Evolutionary conservation across 2,329 filamentous ascomycete species (phyloP).

Genomic region (Colletotrichum caudatum): DNA sequence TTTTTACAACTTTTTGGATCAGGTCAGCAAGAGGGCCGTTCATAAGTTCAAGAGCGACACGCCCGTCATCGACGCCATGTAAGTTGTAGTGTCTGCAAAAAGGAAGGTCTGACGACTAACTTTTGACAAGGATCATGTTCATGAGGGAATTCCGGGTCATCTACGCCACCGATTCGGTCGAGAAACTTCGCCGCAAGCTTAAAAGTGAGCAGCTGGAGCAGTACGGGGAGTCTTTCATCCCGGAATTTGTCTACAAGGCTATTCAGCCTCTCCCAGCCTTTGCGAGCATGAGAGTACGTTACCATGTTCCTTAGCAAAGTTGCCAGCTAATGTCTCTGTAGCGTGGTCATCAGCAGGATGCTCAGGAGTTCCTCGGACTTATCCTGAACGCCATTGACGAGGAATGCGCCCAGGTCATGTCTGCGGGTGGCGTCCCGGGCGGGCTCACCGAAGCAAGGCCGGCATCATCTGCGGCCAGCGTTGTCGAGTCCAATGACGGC

Average conservation of each 20-base stretch:
- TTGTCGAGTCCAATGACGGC: constrained; percentile 49
- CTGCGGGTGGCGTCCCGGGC: constrained; percentile 41
- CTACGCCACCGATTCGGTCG: constrained; percentile 79
- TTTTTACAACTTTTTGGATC: constrained; percentile 93
- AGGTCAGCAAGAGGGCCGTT: constrained; percentile 83
- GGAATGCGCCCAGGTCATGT: constrained; percentile 84
- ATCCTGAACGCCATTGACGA: constrained; percentile 93
- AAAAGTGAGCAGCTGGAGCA: constrained; percentile 88
- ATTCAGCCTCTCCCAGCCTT: constrained; percentile 90
- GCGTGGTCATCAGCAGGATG: constrained; percentile 97
- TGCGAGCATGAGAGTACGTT: constrained; percentile 86
- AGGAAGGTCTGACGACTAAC: constrained; percentile 21
- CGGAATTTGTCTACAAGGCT: constrained; percentile 95
- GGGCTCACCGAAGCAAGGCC: constrained; percentile 45
- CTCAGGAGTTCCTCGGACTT: constrained; percentile 96
- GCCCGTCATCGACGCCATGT: constrained; percentile 94
- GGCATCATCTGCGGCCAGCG: constrained; percentile 47
- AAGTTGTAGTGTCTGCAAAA: constrained; percentile 53
- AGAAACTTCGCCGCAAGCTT: constrained; percentile 78
- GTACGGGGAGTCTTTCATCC: constrained; percentile 90
- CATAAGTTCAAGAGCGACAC: constrained; percentile 97
- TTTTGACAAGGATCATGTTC: constrained; percentile 82
- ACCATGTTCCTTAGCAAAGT: neutral
- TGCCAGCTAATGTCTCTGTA: constrained; percentile 51
- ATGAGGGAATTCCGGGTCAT: constrained; percentile 92